A percentile compares a stretch with the other conserved stretches of the same genome.
These are phyloP conservation scores for Trichomonas tenax DNA, from an alignment of 208 protist species.

Conservation along the genomic window DNA sequence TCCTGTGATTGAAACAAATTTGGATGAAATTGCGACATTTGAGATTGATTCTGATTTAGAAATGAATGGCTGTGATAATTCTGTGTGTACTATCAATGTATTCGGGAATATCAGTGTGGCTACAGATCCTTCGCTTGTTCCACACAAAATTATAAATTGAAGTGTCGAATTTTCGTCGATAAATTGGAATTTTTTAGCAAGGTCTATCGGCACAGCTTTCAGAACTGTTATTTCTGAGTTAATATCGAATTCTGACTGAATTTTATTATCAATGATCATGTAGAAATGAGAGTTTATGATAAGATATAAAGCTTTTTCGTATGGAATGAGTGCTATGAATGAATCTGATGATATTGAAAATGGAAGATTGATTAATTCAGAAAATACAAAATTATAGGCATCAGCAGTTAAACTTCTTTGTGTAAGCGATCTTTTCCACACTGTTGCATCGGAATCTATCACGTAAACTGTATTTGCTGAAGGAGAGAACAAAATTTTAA, in stretches of 20 bases:
- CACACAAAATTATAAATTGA: neutral
- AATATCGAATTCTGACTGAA: neutral
- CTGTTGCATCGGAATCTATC: neutral
- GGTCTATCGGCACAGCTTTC: neutral
- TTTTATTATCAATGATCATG: neutral
- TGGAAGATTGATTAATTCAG: neutral
- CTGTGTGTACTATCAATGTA: neutral
- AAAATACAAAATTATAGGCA: neutral
- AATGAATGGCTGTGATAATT: neutral
- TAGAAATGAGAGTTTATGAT: neutral
- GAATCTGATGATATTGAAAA: neutral
- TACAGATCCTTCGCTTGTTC: neutral
- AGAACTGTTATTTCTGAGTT: neutral
- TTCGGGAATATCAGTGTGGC: neutral
- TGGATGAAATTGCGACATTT: neutral
- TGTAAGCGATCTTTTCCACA: neutral
- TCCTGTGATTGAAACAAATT: neutral
- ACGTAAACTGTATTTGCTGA: neutral
- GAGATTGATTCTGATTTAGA: neutral
- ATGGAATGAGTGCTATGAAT: neutral
- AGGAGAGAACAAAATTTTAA: neutral
- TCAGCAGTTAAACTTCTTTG: neutral
- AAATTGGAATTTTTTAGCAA: neutral
- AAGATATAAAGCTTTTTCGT: neutral
- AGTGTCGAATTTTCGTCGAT: too few relatives aligned